These are phyloP conservation scores for Pontederia paniculata DNA, from an alignment of 176 grass and related monocot genomes.

Conservation along the genomic window DNA sequence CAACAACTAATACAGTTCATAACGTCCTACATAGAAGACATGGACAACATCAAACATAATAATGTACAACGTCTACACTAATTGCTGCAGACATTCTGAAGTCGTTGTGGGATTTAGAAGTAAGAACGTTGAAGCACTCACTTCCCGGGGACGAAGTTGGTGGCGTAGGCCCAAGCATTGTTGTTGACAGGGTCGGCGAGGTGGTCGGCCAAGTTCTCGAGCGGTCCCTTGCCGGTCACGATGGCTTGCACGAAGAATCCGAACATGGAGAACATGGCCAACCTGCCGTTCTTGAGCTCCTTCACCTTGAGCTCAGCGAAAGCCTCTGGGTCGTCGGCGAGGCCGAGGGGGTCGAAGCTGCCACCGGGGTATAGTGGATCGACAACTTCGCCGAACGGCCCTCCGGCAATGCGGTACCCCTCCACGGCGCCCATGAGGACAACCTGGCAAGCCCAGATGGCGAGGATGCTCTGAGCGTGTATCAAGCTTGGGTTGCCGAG, in stretches of 20 bases:
- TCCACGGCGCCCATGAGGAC: conserved; percentile 67
- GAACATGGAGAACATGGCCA: conserved; percentile 80
- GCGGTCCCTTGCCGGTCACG: conserved; percentile 40
- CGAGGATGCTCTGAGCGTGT: not conserved
- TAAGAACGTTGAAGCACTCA: too few species aligned
- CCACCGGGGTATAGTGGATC: conserved; percentile 55
- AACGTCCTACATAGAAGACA: too few species aligned
- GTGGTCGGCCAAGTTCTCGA: conserved; percentile 36
- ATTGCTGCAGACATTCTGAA: too few species aligned
- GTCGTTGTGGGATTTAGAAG: too few species aligned
- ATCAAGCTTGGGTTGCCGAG: conserved; percentile 9
- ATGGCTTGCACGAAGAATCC: conserved; percentile 67
- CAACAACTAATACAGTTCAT: too few species aligned
- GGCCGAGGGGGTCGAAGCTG: conserved; percentile 45
- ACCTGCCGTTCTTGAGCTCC: conserved; percentile 65
- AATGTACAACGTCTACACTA: too few species aligned
- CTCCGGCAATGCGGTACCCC: conserved; percentile 58
- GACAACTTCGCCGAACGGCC: conserved; percentile 41
- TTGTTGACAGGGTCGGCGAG: conserved; percentile 30
- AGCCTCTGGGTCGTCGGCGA: conserved; percentile 56
- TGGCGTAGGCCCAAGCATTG: conserved; percentile 35
- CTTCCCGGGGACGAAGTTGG: conserved; percentile 40
- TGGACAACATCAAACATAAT: too few species aligned
- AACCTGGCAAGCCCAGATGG: conserved; percentile 19
- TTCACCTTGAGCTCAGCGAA: conserved; percentile 69